Percentiles rank a stretch among this genome's conserved stretches.
Evolutionary conservation across 2,329 filamentous ascomycete species (phyloP).

Genomic region (Trichoderma sp.): DNA sequence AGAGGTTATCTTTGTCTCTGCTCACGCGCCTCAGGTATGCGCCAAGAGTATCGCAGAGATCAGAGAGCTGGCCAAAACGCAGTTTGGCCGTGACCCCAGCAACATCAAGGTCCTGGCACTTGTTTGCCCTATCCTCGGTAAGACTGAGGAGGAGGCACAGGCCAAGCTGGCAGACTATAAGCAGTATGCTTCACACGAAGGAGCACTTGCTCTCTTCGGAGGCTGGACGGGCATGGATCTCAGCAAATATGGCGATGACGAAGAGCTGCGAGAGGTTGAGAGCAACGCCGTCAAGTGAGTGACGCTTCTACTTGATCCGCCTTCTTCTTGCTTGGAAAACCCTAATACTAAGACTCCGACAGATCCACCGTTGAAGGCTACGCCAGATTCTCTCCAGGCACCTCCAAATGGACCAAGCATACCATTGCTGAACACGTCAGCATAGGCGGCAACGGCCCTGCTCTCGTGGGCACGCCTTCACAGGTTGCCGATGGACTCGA

Average conservation of each 20-base stretch:
- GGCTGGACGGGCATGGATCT: constrained; percentile 70
- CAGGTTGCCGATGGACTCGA: constrained; percentile 42
- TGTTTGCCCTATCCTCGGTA: constrained; percentile 66
- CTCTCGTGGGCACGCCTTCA: constrained; percentile 62
- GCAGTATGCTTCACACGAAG: constrained; percentile 63
- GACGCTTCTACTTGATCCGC: rapidly evolving
- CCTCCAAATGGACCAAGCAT: constrained; percentile 72
- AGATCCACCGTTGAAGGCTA: constrained; percentile 60
- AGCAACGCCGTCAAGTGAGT: constrained; percentile 60
- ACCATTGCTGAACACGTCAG: constrained; percentile 70
- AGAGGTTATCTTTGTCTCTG: constrained; percentile 71
- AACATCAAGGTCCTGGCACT: constrained; percentile 71
- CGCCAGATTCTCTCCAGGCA: constrained; percentile 59
- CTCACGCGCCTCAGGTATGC: constrained; percentile 65
- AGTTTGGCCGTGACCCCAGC: constrained; percentile 60
- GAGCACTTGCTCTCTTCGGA: constrained; percentile 71
- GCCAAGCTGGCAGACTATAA: constrained; percentile 66
- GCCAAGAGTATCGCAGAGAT: constrained; percentile 67
- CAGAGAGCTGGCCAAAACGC: constrained; percentile 55
- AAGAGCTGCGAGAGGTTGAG: constrained; percentile 65
- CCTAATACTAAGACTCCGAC: background rate
- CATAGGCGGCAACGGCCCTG: constrained; percentile 68
- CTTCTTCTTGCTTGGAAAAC: background rate
- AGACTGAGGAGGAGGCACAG: constrained; percentile 67
- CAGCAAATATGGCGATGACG: constrained; percentile 64